Evolutionary conservation across 768 basidiomycete species (phyloP), one percentile per base, ranked within the genome.

Genomic region (Sutorius australiensis): DNA sequence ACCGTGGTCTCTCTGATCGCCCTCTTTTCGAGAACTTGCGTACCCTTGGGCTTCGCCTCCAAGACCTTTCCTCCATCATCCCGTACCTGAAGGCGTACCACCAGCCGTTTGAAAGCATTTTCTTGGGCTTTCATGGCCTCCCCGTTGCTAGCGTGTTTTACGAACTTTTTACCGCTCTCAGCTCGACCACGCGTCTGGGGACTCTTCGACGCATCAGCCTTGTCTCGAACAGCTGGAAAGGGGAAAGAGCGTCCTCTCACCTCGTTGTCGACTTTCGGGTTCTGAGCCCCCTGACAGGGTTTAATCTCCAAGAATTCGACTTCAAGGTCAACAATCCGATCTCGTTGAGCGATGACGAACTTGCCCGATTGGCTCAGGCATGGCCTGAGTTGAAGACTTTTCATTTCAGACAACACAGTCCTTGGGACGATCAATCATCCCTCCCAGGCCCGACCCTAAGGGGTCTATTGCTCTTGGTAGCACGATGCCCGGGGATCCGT

Each of bases 11-110:
- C 17, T 27, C 17, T 3, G 24, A 49, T 8, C 12, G 5, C 19
- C 30, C 46, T 11, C 51, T 24, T 17, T 59, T 59, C 34, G 19
- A 51, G 32, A 54, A 59, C 16, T n/a, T 58, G 47, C n/a, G 51
- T 14, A 14, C 21, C 34, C 48, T 59, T 16, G 16, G 30, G 10
- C 48, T 59, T 24, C 3, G 1, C 3, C 27, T 59, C 16, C 3
- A 32, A 6, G 37, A 45, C 7, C 45, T 59, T 40, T 54, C 46
- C 14, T 50, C 51, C 27, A n/a, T 59, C 17, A 50, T 28, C 10
- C 58, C 56, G 2, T 46, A 9, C 24, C 44, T 59, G 10, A 38
- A 13, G 39, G 47, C 51, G 7, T 24, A 52, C 13, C 32, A 47
- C 27, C 58, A 58, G 21, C 51, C 48, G 12, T 53, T 59, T 27